A percentile compares a stretch with the other conserved stretches of the same genome.
phyloP scores from a whole-genome alignment of 2,329 filamentous ascomycete species.

The Pseudogymnoascus pannorum region DNA sequence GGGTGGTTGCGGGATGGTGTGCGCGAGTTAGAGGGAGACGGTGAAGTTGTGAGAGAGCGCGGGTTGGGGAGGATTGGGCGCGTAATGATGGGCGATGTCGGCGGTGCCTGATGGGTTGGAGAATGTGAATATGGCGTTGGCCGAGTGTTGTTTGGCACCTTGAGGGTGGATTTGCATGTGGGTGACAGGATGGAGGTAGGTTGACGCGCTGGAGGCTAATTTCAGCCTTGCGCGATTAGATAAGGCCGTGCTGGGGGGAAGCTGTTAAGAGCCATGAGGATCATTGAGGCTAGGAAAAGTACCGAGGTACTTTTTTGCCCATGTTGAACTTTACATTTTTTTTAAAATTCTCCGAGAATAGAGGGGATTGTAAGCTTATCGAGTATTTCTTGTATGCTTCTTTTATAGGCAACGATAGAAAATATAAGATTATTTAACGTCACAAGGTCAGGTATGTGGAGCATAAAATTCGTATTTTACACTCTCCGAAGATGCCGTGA shows the following conservation, averaged over 20 bases:
- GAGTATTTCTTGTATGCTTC: not conserved
- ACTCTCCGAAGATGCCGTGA: not conserved
- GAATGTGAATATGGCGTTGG: not conserved
- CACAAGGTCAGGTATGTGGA: not conserved
- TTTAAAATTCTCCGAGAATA: not conserved
- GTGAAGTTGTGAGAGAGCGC: not conserved
- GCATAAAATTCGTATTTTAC: not conserved
- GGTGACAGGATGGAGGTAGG: not conserved
- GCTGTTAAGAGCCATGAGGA: not conserved
- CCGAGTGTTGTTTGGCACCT: not conserved
- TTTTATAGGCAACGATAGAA: not conserved
- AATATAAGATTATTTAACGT: not conserved
- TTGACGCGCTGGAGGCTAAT: not conserved
- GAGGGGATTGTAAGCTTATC: not conserved
- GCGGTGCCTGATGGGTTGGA: not conserved
- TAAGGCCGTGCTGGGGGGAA: not conserved
- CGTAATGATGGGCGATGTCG: not conserved
- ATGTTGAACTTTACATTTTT: not conserved
- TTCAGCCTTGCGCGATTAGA: conserved; percentile 5
- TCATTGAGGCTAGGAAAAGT: not conserved
- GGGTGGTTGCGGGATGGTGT: not conserved
- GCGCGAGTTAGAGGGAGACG: not conserved
- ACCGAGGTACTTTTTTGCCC: not conserved
- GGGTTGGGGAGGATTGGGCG: not conserved
- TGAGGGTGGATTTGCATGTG: not conserved